Conservation (phyloP, 768 basidiomycete species). For the Lactarius evosmus region DNA sequence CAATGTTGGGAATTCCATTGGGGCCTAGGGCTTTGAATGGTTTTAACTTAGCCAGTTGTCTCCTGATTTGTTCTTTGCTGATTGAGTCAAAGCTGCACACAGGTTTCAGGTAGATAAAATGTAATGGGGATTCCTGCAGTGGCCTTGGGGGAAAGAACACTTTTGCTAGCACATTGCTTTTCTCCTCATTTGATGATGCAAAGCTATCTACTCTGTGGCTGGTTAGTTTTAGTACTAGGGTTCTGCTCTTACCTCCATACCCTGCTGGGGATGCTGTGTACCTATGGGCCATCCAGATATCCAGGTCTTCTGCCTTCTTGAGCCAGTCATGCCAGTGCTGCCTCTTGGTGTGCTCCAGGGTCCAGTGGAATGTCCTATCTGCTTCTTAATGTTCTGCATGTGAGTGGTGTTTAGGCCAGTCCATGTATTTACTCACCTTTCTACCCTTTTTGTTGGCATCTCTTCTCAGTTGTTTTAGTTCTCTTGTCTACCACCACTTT, state of each 20-base stretch:
- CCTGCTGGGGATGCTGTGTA: constrained; percentile 9
- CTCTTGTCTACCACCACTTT: constrained; percentile 13
- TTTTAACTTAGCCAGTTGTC: constrained; percentile 33
- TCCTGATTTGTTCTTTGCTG: constrained; percentile 31
- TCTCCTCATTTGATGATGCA: constrained; percentile 16
- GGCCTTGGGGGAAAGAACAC: constrained; percentile 35
- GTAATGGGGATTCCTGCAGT: background rate
- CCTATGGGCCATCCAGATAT: constrained; percentile 29
- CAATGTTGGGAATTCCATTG: constrained; percentile 34
- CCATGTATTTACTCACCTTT: background rate
- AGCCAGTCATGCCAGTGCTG: constrained; percentile 32
- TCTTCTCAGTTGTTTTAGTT: background rate
- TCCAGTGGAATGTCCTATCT: constrained; percentile 16
- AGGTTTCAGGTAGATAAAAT: too few species aligned
- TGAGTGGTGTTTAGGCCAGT: background rate
- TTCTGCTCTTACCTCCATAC: constrained; percentile 25
- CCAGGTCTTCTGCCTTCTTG: constrained; percentile 14
- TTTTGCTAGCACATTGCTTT: constrained; percentile 26
- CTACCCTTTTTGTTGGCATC: background rate
- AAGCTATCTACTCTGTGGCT: fast-evolving
- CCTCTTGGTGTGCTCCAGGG: constrained; percentile 28
- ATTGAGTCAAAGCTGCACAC: constrained; percentile 9
- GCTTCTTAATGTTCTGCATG: constrained; percentile 1
- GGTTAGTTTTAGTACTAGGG: constrained; percentile 24
- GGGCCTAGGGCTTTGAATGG: constrained; percentile 38